Evolutionary conservation across 164 flowering plant species (phyloP).

Genomic region (Aristolochia contorta): DNA sequence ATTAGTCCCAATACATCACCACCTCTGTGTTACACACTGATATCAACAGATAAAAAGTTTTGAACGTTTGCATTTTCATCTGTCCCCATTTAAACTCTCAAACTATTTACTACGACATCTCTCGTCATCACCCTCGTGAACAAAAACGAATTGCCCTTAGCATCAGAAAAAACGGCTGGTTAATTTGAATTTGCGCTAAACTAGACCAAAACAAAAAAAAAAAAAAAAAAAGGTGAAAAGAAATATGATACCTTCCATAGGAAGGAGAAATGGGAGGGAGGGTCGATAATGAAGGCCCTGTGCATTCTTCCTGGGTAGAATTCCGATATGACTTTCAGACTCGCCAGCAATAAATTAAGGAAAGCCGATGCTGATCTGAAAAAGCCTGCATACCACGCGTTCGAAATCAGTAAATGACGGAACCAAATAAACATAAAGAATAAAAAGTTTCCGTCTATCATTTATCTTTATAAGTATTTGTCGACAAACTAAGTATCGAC

Average conservation of each 20-base stretch:
- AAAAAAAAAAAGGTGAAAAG: too few species aligned
- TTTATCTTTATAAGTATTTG: background rate
- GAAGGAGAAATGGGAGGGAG: slow-evolving; percentile 87
- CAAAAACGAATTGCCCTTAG: too few species aligned
- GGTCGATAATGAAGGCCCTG: slow-evolving; percentile 84
- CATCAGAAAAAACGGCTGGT: too few species aligned
- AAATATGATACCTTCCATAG: slow-evolving; percentile 81
- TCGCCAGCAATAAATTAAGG: slow-evolving; percentile 60
- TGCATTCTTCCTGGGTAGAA: slow-evolving; percentile 76
- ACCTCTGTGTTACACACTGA: background rate
- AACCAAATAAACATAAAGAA: too few species aligned
- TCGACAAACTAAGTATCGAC: background rate
- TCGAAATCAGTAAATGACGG: background rate
- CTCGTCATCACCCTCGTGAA: too few species aligned
- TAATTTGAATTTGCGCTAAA: too few species aligned
- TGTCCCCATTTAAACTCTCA: too few species aligned
- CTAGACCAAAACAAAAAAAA: too few species aligned
- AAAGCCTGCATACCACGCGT: slow-evolving; percentile 63
- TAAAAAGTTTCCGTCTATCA: too few species aligned
- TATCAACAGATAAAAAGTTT: background rate
- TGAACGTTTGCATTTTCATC: too few species aligned
- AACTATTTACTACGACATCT: too few species aligned
- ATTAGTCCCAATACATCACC: background rate
- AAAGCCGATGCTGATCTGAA: slow-evolving; percentile 98
- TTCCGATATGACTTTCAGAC: slow-evolving; percentile 74